Evolutionary conservation across 2,329 filamentous ascomycete species (phyloP).

Genomic region (Pseudonectria foliicola): DNA sequence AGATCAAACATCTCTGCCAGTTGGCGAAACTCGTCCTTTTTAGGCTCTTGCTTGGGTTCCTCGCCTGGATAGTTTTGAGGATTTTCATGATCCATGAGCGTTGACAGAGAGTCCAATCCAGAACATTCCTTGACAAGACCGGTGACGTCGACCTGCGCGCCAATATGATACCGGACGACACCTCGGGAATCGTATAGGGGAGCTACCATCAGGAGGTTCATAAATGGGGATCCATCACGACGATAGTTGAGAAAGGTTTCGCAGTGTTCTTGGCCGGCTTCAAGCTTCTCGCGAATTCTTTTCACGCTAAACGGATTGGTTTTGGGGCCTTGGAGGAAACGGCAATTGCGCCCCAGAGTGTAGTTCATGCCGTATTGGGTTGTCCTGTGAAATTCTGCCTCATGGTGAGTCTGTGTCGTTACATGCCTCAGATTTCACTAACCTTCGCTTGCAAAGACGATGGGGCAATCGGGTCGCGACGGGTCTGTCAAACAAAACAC

Average conservation of each 20-base stretch:
- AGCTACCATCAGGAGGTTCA: constrained; percentile 70
- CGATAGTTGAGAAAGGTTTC: constrained; percentile 73
- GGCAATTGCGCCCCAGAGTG: constrained; percentile 67
- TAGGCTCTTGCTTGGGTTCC: constrained; percentile 2
- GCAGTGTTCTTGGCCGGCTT: constrained; percentile 59
- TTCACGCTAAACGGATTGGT: constrained; percentile 57
- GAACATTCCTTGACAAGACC: constrained; percentile 59
- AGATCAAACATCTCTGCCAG: constrained; percentile 65
- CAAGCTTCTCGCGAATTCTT: constrained; percentile 54
- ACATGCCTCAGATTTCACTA: constrained; percentile 3
- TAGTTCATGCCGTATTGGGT: constrained; percentile 71
- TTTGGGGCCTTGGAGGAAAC: constrained; percentile 69
- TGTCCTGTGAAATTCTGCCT: constrained; percentile 61
- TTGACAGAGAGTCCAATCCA: constrained; percentile 55
- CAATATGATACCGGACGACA: constrained; percentile 59
- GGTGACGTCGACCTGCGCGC: constrained; percentile 65
- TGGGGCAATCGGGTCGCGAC: constrained; percentile 64
- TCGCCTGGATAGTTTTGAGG: constrained; percentile 14
- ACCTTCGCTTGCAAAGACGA: constrained; percentile 72
- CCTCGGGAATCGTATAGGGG: constrained; percentile 63
- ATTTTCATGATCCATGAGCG: constrained; percentile 30
- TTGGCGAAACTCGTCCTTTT: constrained; percentile 54
- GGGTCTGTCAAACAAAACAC: constrained; percentile 74
- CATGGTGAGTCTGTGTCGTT: not conserved
- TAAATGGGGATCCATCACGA: constrained; percentile 69